Conservation (phyloP, 2,329 filamentous ascomycete species). For the Talaromyces sp. region DNA sequence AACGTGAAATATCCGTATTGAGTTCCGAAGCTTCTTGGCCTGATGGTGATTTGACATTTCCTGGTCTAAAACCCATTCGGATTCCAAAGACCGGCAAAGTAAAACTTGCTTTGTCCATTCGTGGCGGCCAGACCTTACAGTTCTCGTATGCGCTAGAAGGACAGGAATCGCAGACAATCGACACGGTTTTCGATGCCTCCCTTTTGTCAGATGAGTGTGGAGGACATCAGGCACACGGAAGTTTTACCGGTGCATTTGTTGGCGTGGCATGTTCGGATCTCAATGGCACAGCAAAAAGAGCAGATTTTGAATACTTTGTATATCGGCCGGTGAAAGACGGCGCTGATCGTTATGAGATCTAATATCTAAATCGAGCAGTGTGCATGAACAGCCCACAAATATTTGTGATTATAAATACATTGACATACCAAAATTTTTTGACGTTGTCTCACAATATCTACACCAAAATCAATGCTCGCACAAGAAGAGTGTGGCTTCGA, state of each 20-base stretch:
- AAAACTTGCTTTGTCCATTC: constrained; percentile 16
- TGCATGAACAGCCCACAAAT: not conserved
- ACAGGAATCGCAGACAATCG: constrained; percentile 13
- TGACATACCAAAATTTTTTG: not conserved
- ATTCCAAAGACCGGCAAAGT: constrained; percentile 15
- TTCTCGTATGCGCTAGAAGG: constrained; percentile 14
- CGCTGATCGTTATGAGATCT: constrained; percentile 14
- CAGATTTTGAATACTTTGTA: constrained; percentile 14
- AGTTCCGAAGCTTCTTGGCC: constrained; percentile 16
- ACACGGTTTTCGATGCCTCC: constrained; percentile 12
- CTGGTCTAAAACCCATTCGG: not conserved
- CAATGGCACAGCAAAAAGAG: constrained; percentile 11
- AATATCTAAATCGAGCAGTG: not conserved
- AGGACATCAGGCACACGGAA: constrained; percentile 16
- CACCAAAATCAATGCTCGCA: not conserved
- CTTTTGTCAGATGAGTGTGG: constrained; percentile 16
- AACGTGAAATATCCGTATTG: constrained; percentile 14
- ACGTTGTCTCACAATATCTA: not conserved
- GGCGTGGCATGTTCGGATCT: constrained; percentile 17
- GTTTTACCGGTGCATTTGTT: constrained; percentile 17
- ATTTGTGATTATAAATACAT: not conserved
- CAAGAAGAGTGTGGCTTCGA: not conserved
- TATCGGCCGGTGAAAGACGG: constrained; percentile 14
- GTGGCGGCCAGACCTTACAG: constrained; percentile 11
- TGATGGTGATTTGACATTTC: constrained; percentile 1